Percentiles rank a stretch among this genome's conserved stretches.
Evolutionary conservation across 495 filamentous ascomycete genomes (phyloP).

Genomic region (Annulohypoxylon moriforme): DNA sequence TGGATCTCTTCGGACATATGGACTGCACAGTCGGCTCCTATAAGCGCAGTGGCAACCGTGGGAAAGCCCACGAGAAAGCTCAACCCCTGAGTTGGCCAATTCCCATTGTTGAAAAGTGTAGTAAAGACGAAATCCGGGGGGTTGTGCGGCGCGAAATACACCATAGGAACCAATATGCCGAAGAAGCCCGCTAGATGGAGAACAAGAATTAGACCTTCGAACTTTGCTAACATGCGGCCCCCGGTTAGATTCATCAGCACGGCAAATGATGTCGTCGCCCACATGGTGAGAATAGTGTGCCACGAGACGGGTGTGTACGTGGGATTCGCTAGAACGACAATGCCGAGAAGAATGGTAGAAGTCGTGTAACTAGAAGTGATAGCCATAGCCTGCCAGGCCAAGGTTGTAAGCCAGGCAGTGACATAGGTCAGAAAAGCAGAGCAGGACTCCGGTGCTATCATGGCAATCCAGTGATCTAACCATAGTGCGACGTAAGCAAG

Average conservation of each 20-base stretch:
- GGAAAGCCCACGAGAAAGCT: slow-evolving; percentile 49
- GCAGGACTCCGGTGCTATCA: slow-evolving; percentile 35
- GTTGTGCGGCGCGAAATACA: slow-evolving; percentile 58
- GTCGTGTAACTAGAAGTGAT: slow-evolving; percentile 21
- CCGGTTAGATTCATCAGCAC: slow-evolving; percentile 59
- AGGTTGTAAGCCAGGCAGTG: slow-evolving; percentile 34
- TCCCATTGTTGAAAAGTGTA: slow-evolving; percentile 59
- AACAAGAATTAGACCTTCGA: slow-evolving; percentile 61
- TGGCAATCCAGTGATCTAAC: slow-evolving; percentile 40
- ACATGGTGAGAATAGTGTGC: slow-evolving; percentile 63
- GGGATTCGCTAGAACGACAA: slow-evolving; percentile 30
- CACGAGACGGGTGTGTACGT: slow-evolving; percentile 44
- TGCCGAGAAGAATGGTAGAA: slow-evolving; percentile 60
- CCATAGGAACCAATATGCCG: slow-evolving; percentile 63
- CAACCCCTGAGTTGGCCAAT: slow-evolving; percentile 55
- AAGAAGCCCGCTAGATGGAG: slow-evolving; percentile 65
- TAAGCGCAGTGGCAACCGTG: slow-evolving; percentile 30
- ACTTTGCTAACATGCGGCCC: slow-evolving; percentile 55
- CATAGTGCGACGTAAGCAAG: neutral
- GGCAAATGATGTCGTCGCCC: slow-evolving; percentile 53
- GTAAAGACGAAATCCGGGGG: slow-evolving; percentile 44
- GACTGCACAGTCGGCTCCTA: slow-evolving; percentile 46
- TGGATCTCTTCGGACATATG: slow-evolving; percentile 68
- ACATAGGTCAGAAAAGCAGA: slow-evolving; percentile 34
- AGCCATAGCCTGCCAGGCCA: slow-evolving; percentile 34